Evolutionary conservation across 805 yeast species (phyloP).

Genomic region (Suhomyces pyralidae): DNA sequence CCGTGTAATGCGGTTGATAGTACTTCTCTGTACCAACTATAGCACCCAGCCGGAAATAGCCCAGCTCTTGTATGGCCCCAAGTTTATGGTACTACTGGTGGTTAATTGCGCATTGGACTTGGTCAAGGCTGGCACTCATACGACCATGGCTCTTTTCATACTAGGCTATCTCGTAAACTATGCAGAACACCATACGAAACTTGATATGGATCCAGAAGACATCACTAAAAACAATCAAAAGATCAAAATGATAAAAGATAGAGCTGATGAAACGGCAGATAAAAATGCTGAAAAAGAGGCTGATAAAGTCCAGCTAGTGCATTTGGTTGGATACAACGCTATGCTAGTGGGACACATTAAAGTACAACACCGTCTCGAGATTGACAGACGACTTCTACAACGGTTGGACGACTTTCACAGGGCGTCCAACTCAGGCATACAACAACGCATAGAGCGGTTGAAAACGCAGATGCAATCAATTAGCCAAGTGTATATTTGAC

Average conservation of each 20-base stretch:
- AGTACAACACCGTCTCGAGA: slow-evolving; percentile 1
- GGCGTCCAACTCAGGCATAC: background rate
- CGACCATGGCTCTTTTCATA: slow-evolving; percentile 6
- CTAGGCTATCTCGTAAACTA: slow-evolving; percentile 14
- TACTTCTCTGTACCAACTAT: background rate
- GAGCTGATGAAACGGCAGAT: no score
- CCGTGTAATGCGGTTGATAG: background rate
- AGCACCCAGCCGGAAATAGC: background rate
- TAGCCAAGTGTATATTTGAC: background rate
- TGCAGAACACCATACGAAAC: background rate
- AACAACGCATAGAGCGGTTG: background rate
- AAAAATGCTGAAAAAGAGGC: background rate
- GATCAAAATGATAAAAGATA: background rate
- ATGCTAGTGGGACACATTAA: slow-evolving; percentile 11
- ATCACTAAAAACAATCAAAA: background rate
- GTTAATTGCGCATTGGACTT: background rate
- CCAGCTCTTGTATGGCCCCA: background rate
- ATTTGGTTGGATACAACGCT: slow-evolving; percentile 17
- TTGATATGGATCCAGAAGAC: background rate
- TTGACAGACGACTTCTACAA: background rate
- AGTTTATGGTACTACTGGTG: background rate
- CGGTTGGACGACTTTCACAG: background rate
- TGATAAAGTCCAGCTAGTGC: slow-evolving; percentile 1
- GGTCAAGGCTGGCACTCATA: background rate
- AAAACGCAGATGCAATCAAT: background rate